These are phyloP conservation scores for Thraustotheca clavata DNA, from an alignment of 352 stramenopile genomes.

Conservation along the genomic window DNA sequence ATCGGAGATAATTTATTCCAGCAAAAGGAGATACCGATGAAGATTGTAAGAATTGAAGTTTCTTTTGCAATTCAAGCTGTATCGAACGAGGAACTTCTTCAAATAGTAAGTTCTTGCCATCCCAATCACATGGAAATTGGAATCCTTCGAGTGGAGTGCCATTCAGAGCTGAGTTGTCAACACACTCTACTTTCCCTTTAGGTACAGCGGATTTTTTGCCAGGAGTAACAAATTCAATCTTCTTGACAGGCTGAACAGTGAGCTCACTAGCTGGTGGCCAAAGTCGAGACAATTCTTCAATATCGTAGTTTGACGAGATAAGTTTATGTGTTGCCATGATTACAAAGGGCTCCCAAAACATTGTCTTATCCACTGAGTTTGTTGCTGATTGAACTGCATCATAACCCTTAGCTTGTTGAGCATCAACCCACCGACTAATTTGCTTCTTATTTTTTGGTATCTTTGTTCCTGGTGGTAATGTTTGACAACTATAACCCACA, in stretches of 20 bases:
- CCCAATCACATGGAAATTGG: not conserved
- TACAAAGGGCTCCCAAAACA: not conserved
- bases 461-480: slow-evolving; percentile 27
- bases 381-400: slow-evolving; percentile 25
- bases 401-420: slow-evolving; percentile 34
- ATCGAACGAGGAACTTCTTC: not conserved
- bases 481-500: slow-evolving; percentile 27
- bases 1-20: slow-evolving; percentile 43
- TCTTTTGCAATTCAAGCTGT: not conserved
- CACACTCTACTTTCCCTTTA: too few species aligned
- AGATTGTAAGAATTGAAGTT: not conserved
- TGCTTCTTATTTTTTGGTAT: slow-evolving; percentile 25
- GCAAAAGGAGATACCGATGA: slow-evolving; percentile 31
- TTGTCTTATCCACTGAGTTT: not conserved
- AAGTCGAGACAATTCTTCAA: not conserved
- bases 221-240: not conserved
- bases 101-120: not conserved
- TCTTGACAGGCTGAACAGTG: not conserved
- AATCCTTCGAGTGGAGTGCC: not conserved
- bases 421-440: slow-evolving; percentile 32
- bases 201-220: too few species aligned
- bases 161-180: too few species aligned
- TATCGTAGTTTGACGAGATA: not conserved
- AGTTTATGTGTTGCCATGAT: not conserved
- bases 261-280: too few species aligned